These are phyloP conservation scores for Pulveroboletus frians DNA, from an alignment of 768 basidiomycete genomes.

Conservation along the genomic window DNA sequence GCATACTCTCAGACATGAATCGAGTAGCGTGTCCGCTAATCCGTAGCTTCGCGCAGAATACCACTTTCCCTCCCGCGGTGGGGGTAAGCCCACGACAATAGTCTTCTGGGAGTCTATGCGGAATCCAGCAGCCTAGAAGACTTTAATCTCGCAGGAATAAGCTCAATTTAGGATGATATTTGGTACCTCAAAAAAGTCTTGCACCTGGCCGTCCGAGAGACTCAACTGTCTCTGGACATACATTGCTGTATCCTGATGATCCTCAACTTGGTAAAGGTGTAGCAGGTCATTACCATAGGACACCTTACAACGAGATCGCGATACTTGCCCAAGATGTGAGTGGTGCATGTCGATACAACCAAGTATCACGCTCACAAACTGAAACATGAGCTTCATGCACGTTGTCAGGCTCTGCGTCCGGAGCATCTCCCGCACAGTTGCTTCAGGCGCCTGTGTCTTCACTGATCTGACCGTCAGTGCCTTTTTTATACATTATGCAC, in stretches of 20 bases:
- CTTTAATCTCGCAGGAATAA: not conserved
- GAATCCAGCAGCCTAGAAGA: conserved; percentile 35
- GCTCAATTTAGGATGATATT: not conserved
- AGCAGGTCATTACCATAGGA: not conserved
- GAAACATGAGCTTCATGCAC: conserved; percentile 33
- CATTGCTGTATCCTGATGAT: conserved; percentile 36
- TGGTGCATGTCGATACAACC: not conserved
- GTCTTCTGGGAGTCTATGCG: conserved; percentile 37
- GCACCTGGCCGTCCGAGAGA: conserved; percentile 36
- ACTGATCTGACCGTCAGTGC: conserved; percentile 26
- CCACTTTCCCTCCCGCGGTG: conserved; percentile 32
- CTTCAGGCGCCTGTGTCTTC: conserved; percentile 40
- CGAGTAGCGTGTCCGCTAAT: conserved; percentile 37
- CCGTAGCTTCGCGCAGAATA: conserved; percentile 39
- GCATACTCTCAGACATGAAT: conserved; percentile 34
- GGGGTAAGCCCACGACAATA: conserved; percentile 42
- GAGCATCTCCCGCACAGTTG: conserved; percentile 33
- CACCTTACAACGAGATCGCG: conserved; percentile 35
- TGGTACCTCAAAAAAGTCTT: conserved; percentile 44
- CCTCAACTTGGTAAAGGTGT: not conserved
- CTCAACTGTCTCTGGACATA: conserved; percentile 41
- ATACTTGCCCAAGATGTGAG: conserved; percentile 29
- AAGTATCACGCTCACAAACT: conserved; percentile 25
- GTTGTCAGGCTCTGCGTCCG: conserved; percentile 34
- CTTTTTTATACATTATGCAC: not conserved